These are phyloP conservation scores for Aegilops tauschii DNA, from an alignment of 176 grass and related monocot genomes.

Conservation along the genomic window DNA sequence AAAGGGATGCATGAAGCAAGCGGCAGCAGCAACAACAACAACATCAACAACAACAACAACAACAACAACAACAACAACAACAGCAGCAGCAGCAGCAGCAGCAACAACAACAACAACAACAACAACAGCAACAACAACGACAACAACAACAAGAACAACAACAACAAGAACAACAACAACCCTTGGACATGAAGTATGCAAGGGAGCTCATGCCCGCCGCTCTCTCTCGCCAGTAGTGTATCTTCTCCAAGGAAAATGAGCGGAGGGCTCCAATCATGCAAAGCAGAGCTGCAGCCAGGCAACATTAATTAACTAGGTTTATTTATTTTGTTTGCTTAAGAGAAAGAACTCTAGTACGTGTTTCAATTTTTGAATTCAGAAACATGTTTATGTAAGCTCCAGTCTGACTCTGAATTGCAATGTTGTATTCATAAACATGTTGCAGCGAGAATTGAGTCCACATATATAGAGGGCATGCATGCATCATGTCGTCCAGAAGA, in stretches of 20 bases:
- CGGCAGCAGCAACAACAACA: too few relatives aligned
- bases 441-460: not conserved
- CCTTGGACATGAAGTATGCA: slow-evolving; percentile 80
- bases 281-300: slow-evolving; percentile 52
- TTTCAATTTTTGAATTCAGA: not conserved
- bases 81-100: too few relatives aligned
- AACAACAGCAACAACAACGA: too few relatives aligned
- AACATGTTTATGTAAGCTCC: not conserved
- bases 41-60: too few relatives aligned
- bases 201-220: slow-evolving; percentile 85
- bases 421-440: not conserved
- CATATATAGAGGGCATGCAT: not conserved
- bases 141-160: too few relatives aligned
- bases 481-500: not conserved
- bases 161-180: too few relatives aligned
- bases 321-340: not conserved
- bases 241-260: slow-evolving; percentile 77
- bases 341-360: not conserved
- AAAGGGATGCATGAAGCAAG: not conserved
- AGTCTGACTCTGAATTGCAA: not conserved
- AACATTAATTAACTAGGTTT: not conserved
- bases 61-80: too few relatives aligned
- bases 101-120: too few relatives aligned
- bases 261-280: slow-evolving; percentile 87
- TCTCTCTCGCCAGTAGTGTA: slow-evolving; percentile 84